Evolutionary conservation across 2,329 filamentous ascomycete species (phyloP).

Genomic region (Chrysoporthe puriensis): DNA sequence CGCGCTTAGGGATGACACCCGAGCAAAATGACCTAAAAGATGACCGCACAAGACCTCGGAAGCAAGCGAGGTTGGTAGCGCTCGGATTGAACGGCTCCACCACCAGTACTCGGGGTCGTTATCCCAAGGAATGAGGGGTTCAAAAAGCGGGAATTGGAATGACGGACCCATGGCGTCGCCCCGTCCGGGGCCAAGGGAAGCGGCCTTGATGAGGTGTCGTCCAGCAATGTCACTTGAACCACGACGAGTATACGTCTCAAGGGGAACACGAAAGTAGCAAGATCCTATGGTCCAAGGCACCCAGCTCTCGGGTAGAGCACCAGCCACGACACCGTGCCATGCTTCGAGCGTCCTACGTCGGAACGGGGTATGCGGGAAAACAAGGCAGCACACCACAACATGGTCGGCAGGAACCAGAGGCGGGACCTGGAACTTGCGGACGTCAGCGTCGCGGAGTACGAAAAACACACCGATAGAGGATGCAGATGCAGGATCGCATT

Average conservation of each 20-base stretch:
- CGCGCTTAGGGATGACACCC: not conserved
- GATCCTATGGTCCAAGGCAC: not conserved
- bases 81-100: constrained; percentile 12
- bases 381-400: not conserved
- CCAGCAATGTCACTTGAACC: constrained; percentile 6
- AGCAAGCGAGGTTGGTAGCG: constrained; percentile 13
- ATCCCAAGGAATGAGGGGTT: constrained; percentile 4
- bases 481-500: constrained; percentile 3
- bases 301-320: not conserved
- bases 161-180: constrained; percentile 6
- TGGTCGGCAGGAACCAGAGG: not conserved
- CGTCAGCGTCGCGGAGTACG: not conserved
- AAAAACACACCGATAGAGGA: not conserved
- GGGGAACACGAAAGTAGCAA: not conserved
- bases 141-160: constrained; percentile 13
- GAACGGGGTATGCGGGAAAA: not conserved
- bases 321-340: not conserved
- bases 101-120: not conserved
- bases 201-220: not conserved
- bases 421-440: not conserved
- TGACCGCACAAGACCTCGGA: constrained; percentile 14
- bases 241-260: no score
- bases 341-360: not conserved
- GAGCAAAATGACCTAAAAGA: constrained; percentile 5
- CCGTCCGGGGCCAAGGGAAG: not conserved